Percentiles rank a stretch among this genome's conserved stretches.
phyloP scores from a whole-genome alignment of 23 red algal species.

The Gracilaria gracilis region DNA sequence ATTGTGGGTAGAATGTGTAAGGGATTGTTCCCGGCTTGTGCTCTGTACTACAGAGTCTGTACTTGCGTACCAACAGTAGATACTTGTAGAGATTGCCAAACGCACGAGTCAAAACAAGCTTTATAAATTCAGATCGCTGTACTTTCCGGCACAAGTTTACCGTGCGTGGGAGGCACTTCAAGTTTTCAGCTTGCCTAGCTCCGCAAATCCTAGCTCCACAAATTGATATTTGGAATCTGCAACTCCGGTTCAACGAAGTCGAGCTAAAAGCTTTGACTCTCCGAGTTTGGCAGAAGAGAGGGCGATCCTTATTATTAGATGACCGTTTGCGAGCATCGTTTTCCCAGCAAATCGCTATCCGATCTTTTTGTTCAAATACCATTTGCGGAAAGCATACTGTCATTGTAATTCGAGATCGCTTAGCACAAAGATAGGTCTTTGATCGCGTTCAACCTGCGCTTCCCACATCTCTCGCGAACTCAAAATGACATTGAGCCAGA shows the following conservation, averaged over 20 bases:
- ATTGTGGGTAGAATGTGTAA: too few relatives aligned
- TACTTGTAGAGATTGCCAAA: not conserved
- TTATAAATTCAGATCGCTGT: slow-evolving; percentile 8
- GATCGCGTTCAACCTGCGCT: not conserved
- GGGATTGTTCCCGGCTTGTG: too few relatives aligned
- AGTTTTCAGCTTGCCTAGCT: too few relatives aligned
- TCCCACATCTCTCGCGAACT: not conserved
- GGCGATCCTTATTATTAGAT: too few relatives aligned
- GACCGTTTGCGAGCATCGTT: not conserved
- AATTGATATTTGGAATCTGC: too few relatives aligned
- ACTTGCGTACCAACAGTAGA: too few relatives aligned
- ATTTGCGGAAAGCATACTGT: not conserved
- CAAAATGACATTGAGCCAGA: not conserved
- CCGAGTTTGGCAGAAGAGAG: not conserved
- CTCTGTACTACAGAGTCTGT: too few relatives aligned
- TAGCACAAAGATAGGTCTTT: not conserved
- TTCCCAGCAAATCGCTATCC: not conserved
- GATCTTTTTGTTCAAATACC: not conserved
- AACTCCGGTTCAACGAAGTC: not conserved
- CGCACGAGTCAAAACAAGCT: not conserved
- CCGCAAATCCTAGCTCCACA: too few relatives aligned
- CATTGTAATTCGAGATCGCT: not conserved
- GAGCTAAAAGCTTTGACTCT: not conserved
- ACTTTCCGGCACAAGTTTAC: not conserved
- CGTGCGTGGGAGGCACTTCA: too few relatives aligned